Base-by-base conservation (phyloP, 2,329 filamentous ascomycete genomes). In the Ophiostoma ips region DNA sequence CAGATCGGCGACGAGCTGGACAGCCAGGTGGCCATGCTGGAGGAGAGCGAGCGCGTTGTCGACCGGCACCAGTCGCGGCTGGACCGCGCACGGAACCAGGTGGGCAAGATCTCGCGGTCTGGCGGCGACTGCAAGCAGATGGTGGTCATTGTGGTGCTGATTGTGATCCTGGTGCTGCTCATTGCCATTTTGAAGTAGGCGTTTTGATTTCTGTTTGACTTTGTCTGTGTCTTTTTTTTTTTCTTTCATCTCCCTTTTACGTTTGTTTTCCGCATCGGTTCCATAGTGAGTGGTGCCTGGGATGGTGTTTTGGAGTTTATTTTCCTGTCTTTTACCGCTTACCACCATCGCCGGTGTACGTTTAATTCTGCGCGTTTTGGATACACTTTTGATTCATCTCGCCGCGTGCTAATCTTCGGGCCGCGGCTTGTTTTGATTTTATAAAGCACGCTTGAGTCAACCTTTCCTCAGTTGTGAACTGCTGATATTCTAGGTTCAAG, bases 1-100 rank as follows among this genome's bases (percentile, higher is more conserved):
- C 87, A 92, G 69, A 96, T 98, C 60, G 90, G 92, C 30, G 86
- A 95, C 63, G 92, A 98, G 71, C 73, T 98, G 34, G 92, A 96
- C 59, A 83, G 81, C 58, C 92, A 98, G 60, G 84, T 94, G 35
- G 75, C 83, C 58, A 72, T 98, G 71, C 72, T 98, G 30, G 90
- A 95, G 63, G 90, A 95, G 59, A 80, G 94, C 41, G 92, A 96
- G 61, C 76, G 76, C 41, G 76, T 83, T 18, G 84, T 89, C 8
- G 88, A 95, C 63, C 71, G 89, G 52, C 89, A 96, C 67, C 77
- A 83, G 63, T 72, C 71, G 24, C 79, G 85, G 46, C 71, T 98
- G 48, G 79, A 88, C 57, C 73, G 86, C 10, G 92, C 90, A 31
- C 76, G 79, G 58, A 77, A 76, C 56, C 73, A 82, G 57, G 68